Evolutionary conservation across 2,329 filamentous ascomycete genomes (phyloP), one percentile per base, ranked within the genome.

Genomic region (Aspergillus luchuensis): DNA sequence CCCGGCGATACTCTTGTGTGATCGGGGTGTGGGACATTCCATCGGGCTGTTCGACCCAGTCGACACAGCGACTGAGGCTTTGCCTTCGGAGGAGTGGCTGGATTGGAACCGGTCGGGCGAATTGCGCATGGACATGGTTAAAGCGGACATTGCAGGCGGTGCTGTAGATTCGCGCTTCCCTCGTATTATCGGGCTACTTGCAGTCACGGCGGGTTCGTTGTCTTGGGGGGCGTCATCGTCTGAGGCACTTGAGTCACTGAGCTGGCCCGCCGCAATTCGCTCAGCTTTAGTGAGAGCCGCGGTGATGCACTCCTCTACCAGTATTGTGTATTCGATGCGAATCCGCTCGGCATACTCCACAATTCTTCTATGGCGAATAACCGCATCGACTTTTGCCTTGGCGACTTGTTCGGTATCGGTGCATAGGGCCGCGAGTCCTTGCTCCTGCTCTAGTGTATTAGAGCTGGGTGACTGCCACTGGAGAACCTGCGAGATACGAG

Each of bases 331-430:
- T 71, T 99, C 95, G 50, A 97, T 85, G 4, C 96, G 91, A 65
- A 99, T 97, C 33, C 96, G 89, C 78, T 99, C 95, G 0, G 93
- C 89, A 73, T 99, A 99, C 74, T 99, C 95, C 33, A 99, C 88
- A 54, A 98, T 96, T 68, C 90, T 89, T 54, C 94, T 89, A 75
- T 98, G 92, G 36, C 95, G 90, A 65, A 96, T 88, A 6, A 98
- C 91, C 4, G 94, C 91, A 70, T 99, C 95, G 1, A 98, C 91
- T 74, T 99, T 99, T 48, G 90, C 86, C 70, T 88, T 91, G 25
- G 93, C 91, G 41, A 92, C 85, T 70, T 85, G 88, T 74, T 95
- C 92, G 0, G 93, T 98, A 72, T 99, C 95, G 13, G 91, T 85
- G 73, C 92, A 97, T n/a, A 99, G 80, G 25, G 92, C 77, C 39